Base-by-base conservation (phyloP, 768 basidiomycete species). In the Phlebiopsis flavidoalba region DNA sequence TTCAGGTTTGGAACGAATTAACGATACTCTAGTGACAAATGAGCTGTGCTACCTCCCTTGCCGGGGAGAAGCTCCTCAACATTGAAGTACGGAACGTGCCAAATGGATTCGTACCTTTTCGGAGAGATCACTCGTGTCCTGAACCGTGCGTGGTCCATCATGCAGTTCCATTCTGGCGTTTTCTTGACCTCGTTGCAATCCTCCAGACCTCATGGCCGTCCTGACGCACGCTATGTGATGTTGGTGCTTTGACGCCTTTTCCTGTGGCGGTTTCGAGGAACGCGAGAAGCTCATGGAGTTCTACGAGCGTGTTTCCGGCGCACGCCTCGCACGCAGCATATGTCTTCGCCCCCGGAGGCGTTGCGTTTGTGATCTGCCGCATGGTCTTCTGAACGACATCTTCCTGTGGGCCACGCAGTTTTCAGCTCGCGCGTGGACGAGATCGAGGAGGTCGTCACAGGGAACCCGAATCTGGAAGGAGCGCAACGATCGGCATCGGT, bases 221-320 rank as follows among this genome's bases (percentile, higher is more conserved):
- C 83, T 99, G 46, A 92, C 95, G 1, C 93, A 95, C 74, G 88
- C 91, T 56, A 95, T 94, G 91, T n/a, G 94, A 99, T 70, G 96
- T 99, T 64, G 96, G 96, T 72, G 96, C 93, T 60, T 84, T 99
- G 10, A 99, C 96, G 1, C 96, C 96, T 40, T 99, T n/a, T 98
- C 87, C 80, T 99, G 33, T 99, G 96, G 95, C n/a, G 96, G 96
- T 67, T 98, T 98, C 81, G 96, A 98, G 76, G 96, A 99, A 75
- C 93, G 96, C 59, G 96, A 98, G 78, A 99, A 99, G 80, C 86
- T 98, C 64, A 98, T 98, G 96, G 96, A 99, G 72, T 99, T 98
- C 77, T 99, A 99, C 74, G 96, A 99, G 76, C 94, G 96, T 59
- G 96, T 98, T 45, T 98, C 95, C 8, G 96, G 96, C 65, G 96